Evolutionary conservation across 352 stramenopile species (phyloP).

Genomic region (Saprolegnia diclina): DNA sequence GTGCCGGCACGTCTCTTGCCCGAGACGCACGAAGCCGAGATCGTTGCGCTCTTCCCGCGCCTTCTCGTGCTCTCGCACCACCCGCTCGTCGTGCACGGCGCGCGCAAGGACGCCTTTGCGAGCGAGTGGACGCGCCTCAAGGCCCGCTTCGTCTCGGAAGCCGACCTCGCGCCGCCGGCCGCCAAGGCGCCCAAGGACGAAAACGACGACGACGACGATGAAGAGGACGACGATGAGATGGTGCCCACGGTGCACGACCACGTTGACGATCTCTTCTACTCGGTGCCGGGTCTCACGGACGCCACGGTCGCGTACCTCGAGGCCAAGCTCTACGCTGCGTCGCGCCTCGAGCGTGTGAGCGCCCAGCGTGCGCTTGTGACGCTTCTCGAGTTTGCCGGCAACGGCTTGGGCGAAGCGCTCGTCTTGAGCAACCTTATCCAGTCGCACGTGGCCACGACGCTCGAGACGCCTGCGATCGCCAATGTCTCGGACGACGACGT

Average conservation of each 20-base stretch:
- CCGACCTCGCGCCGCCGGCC: neutral
- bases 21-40: slow-evolving; percentile 12
- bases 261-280: slow-evolving; percentile 77
- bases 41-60: slow-evolving; percentile 37
- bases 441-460: slow-evolving; percentile 44
- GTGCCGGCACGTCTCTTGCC: slow-evolving; percentile 32
- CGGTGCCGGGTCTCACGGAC: slow-evolving; percentile 54
- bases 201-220: slow-evolving; percentile 25
- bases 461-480: slow-evolving; percentile 45
- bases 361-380: slow-evolving; percentile 65
- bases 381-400: slow-evolving; percentile 73
- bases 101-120: slow-evolving; percentile 41
- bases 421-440: slow-evolving; percentile 67
- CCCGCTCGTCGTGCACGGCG: slow-evolving; percentile 61
- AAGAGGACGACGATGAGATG: slow-evolving; percentile 39
- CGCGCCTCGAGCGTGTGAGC: slow-evolving; percentile 44
- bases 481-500: slow-evolving; percentile 56
- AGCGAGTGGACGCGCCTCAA: slow-evolving; percentile 67
- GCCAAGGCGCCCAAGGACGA: slow-evolving; percentile 20
- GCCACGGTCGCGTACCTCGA: slow-evolving; percentile 42
- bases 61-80: slow-evolving; percentile 63
- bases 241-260: slow-evolving; percentile 48
- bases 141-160: slow-evolving; percentile 43
- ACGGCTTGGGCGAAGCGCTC: slow-evolving; percentile 68
- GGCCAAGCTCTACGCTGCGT: slow-evolving; percentile 49